A percentile compares a stretch with the other conserved stretches of the same genome.
These are phyloP conservation scores for Cornus florida DNA, from an alignment of 148 eudicot species.

Conservation along the genomic window DNA sequence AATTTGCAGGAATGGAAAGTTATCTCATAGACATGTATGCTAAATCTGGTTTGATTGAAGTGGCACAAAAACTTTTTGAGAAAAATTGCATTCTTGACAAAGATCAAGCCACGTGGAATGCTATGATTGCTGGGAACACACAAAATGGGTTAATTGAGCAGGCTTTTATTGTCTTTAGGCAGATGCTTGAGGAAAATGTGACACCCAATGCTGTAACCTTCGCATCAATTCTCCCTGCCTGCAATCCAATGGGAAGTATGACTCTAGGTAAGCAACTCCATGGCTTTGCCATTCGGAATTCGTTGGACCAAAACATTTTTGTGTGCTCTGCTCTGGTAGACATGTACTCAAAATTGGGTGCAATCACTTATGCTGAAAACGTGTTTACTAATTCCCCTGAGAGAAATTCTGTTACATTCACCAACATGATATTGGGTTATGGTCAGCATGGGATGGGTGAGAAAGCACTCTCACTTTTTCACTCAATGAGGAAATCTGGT, in stretches of 20 bases:
- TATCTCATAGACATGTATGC: conserved; percentile 90
- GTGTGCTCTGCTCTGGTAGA: conserved; percentile 81
- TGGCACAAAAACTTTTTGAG: conserved; percentile 51
- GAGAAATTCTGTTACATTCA: conserved; percentile 72
- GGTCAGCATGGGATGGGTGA: conserved; percentile 87
- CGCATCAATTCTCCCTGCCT: conserved; percentile 80
- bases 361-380: conserved; percentile 58
- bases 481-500: conserved; percentile 56
- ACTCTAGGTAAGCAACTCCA: conserved; percentile 71
- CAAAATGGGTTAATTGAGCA: conserved; percentile 64
- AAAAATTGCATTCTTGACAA: conserved; percentile 32
- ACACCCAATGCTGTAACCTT: conserved; percentile 77
- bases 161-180: conserved; percentile 53
- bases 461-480: conserved; percentile 54
- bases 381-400: conserved; percentile 44
- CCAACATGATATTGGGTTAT: conserved; percentile 83
- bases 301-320: conserved; percentile 61
- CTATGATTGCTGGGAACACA: conserved; percentile 66
- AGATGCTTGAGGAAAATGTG: conserved; percentile 58
- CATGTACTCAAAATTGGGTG: conserved; percentile 83
- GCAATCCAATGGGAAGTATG: conserved; percentile 59
- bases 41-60: conserved; percentile 58
- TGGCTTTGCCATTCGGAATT: conserved; percentile 64
- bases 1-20: conserved; percentile 75
- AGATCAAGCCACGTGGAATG: conserved; percentile 89